A percentile compares a stretch with the other conserved stretches of the same genome.
These are phyloP conservation scores for Porogramme epimiltina DNA, from an alignment of 1,284 basidiomycete species.

Conservation along the genomic window DNA sequence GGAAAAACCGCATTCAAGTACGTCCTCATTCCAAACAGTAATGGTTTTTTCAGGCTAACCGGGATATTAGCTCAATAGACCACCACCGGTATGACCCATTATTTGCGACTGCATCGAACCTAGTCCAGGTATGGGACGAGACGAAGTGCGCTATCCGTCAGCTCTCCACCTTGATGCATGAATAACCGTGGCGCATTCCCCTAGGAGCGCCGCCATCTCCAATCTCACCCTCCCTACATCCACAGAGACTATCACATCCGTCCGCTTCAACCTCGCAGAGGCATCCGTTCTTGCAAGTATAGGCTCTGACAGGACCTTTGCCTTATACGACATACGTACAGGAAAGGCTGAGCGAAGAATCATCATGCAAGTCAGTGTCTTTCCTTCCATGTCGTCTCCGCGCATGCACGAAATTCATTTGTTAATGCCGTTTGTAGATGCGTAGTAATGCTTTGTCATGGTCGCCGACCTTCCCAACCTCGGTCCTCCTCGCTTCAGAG, in stretches of 20 bases:
- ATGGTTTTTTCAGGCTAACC: conserved; percentile 1
- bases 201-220: conserved; percentile 75
- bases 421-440: conserved; percentile 51
- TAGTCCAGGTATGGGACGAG: conserved; percentile 98
- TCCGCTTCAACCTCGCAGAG: conserved; percentile 94
- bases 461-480: conserved; percentile 95
- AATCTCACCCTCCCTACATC: conserved; percentile 84
- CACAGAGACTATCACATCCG: conserved; percentile 83
- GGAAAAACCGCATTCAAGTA: conserved; percentile 90
- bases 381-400: not conserved
- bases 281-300: conserved; percentile 91
- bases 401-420: not conserved
- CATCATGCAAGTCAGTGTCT: conserved; percentile 74
- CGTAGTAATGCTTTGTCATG: conserved; percentile 88
- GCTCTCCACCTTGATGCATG: not conserved
- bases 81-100: conserved; percentile 87
- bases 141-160: conserved; percentile 74
- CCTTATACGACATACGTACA: conserved; percentile 94
- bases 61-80: conserved; percentile 76
- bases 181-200: conserved; percentile 4
- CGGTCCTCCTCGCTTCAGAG: conserved; percentile 91
- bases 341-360: conserved; percentile 92
- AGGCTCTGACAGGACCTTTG: conserved; percentile 94
- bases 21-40: conserved; percentile 21
- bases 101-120: conserved; percentile 93